phyloP scores from a whole-genome alignment of 2,329 filamentous ascomycete species.

The Colletotrichum lentis region DNA sequence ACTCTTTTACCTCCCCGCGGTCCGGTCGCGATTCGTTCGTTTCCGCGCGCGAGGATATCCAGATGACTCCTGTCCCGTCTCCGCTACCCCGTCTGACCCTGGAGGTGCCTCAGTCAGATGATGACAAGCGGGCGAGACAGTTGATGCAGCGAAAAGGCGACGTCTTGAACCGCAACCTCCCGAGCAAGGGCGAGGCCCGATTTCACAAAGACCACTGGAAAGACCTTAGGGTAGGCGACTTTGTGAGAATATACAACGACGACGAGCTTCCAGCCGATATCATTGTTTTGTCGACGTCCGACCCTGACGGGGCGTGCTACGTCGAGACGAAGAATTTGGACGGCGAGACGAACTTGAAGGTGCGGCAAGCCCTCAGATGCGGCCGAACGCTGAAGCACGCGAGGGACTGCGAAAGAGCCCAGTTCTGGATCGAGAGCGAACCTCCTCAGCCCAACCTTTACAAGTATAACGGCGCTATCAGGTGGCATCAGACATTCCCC shows the following conservation, averaged over 20 bases:
- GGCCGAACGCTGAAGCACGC: constrained; percentile 86
- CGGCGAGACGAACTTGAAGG: constrained; percentile 96
- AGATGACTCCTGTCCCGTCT: constrained; percentile 94
- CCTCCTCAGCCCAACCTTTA: constrained; percentile 92
- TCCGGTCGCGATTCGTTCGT: constrained; percentile 58
- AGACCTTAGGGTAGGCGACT: constrained; percentile 92
- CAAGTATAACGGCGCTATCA: constrained; percentile 88
- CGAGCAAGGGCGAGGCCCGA: constrained; percentile 73
- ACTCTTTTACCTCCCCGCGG: constrained; percentile 56
- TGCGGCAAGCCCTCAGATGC: constrained; percentile 88
- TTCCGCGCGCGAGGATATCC: constrained; percentile 76
- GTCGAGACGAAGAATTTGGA: constrained; percentile 98
- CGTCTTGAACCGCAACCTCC: constrained; percentile 76
- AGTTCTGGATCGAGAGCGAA: constrained; percentile 91
- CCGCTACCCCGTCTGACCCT: constrained; percentile 63
- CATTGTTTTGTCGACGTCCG: constrained; percentile 90
- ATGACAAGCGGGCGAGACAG: constrained; percentile 48
- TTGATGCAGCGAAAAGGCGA: constrained; percentile 59
- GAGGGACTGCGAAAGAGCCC: constrained; percentile 86
- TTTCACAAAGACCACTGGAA: constrained; percentile 98
- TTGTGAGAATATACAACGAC: constrained; percentile 94
- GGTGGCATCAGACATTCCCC: constrained; percentile 81
- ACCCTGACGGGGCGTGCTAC: constrained; percentile 93
- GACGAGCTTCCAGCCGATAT: constrained; percentile 95
- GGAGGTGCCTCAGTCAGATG: constrained; percentile 51